phyloP scores from a whole-genome alignment of 495 filamentous ascomycete genomes.

The Physcia stellaris region DNA sequence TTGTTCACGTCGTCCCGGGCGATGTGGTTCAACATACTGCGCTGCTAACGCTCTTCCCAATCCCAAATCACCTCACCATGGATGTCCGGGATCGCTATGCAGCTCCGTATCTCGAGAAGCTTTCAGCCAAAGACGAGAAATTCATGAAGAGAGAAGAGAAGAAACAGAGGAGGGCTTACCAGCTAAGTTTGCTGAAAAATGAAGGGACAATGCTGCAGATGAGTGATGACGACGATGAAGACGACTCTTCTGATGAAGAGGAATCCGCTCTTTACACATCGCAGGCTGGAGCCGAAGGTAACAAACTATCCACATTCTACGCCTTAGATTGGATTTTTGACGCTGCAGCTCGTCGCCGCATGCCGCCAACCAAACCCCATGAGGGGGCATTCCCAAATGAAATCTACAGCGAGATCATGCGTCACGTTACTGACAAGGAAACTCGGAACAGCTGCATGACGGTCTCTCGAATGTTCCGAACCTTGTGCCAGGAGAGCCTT shows the following conservation, averaged over 20 bases:
- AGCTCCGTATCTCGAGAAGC: background rate
- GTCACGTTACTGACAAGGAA: background rate
- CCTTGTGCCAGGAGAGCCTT: background rate
- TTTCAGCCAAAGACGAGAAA: too few species aligned
- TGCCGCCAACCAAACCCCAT: background rate
- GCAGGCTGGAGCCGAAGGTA: background rate
- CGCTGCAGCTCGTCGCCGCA: background rate
- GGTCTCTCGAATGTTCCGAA: background rate
- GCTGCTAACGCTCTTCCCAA: slow-evolving; percentile 2
- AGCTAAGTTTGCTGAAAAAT: background rate
- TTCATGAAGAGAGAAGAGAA: background rate
- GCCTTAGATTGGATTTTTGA: background rate
- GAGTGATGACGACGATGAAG: background rate
- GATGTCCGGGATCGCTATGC: background rate
- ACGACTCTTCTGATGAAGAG: background rate
- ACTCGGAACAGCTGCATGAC: background rate
- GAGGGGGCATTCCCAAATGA: background rate
- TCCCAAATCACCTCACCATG: slow-evolving; percentile 3
- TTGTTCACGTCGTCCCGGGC: background rate
- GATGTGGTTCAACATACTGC: background rate
- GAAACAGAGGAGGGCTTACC: background rate
- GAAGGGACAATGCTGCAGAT: background rate
- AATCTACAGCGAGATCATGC: background rate
- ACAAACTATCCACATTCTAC: background rate
- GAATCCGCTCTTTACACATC: background rate